phyloP scores from a whole-genome alignment of 495 filamentous ascomycete genomes.

The Talaromyces liani region DNA sequence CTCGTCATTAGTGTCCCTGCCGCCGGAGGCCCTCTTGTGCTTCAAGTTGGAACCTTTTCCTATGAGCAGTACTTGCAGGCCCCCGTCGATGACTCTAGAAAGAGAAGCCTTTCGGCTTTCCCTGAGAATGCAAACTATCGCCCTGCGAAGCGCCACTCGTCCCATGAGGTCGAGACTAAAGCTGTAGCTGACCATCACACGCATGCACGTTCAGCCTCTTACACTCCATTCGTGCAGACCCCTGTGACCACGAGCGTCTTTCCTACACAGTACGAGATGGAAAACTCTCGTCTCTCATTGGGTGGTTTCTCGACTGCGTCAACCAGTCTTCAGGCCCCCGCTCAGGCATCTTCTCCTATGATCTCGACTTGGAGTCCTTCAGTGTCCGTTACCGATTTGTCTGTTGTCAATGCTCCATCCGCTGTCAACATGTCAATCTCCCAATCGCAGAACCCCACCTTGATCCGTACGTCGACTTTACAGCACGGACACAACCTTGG shows the following conservation, averaged over 20 bases:
- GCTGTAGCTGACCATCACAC: slow-evolving; percentile 18
- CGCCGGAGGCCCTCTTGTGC: slow-evolving; percentile 51
- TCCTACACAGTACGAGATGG: slow-evolving; percentile 21
- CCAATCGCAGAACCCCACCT: slow-evolving; percentile 48
- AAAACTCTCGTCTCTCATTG: slow-evolving; percentile 20
- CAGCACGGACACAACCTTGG: slow-evolving; percentile 46
- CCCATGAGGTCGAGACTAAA: slow-evolving; percentile 32
- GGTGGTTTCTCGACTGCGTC: slow-evolving; percentile 26
- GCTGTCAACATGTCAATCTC: slow-evolving; percentile 36
- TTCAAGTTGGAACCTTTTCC: slow-evolving; percentile 70
- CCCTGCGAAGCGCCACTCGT: slow-evolving; percentile 38
- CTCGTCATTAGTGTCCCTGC: slow-evolving; percentile 62
- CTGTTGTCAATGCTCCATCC: slow-evolving; percentile 24
- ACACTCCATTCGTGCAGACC: slow-evolving; percentile 38
- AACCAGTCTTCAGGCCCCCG: slow-evolving; percentile 24
- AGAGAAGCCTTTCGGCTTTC: slow-evolving; percentile 47
- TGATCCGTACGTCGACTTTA: slow-evolving; percentile 81
- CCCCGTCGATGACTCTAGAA: slow-evolving; percentile 29
- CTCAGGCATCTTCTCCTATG: slow-evolving; percentile 35
- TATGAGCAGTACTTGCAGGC: slow-evolving; percentile 49
- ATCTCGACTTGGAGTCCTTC: slow-evolving; percentile 40
- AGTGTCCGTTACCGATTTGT: slow-evolving; percentile 21
- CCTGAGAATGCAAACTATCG: slow-evolving; percentile 29
- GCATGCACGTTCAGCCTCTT: slow-evolving; percentile 34
- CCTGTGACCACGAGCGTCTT: slow-evolving; percentile 28